Evolutionary conservation across 2,329 filamentous ascomycete species (phyloP).

Genomic region (Davidsoniella neocaledoniae): DNA sequence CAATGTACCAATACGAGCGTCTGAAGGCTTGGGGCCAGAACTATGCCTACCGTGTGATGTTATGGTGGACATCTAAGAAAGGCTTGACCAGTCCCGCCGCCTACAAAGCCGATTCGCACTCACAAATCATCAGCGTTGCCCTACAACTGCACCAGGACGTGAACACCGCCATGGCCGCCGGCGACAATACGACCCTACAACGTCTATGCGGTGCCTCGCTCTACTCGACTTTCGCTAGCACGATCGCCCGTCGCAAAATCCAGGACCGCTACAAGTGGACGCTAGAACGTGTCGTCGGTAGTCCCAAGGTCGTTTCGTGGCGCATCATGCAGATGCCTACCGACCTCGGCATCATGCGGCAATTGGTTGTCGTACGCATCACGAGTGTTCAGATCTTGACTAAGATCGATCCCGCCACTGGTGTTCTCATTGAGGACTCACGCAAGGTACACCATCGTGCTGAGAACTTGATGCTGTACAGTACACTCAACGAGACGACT

Average conservation of each 20-base stretch:
- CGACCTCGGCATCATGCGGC: constrained; percentile 24
- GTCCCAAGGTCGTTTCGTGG: constrained; percentile 38
- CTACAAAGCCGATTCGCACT: constrained; percentile 26
- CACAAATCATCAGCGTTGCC: constrained; percentile 33
- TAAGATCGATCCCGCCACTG: constrained; percentile 23
- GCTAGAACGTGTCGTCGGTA: constrained; percentile 25
- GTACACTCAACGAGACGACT: constrained; percentile 27
- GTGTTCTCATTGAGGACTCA: constrained; percentile 27
- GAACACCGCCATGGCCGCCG: constrained; percentile 42
- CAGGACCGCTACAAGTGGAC: constrained; percentile 35
- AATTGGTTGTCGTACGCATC: constrained; percentile 46
- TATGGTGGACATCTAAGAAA: constrained; percentile 31
- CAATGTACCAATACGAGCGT: constrained; percentile 24
- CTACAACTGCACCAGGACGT: constrained; percentile 43
- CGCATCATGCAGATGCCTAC: constrained; percentile 30
- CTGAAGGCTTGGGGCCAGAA: constrained; percentile 22
- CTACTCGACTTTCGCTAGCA: constrained; percentile 30
- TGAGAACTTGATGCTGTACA: constrained; percentile 49
- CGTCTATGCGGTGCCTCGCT: constrained; percentile 38
- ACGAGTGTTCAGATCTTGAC: constrained; percentile 37
- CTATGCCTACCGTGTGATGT: constrained; percentile 20
- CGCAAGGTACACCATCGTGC: constrained; percentile 35
- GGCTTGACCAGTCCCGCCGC: constrained; percentile 24
- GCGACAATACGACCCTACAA: constrained; percentile 34
- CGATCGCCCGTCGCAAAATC: constrained; percentile 34